A percentile compares a stretch with the other conserved stretches of the same genome.
phyloP scores from a whole-genome alignment of 208 protist genomes.

The Willaertia magna region DNA sequence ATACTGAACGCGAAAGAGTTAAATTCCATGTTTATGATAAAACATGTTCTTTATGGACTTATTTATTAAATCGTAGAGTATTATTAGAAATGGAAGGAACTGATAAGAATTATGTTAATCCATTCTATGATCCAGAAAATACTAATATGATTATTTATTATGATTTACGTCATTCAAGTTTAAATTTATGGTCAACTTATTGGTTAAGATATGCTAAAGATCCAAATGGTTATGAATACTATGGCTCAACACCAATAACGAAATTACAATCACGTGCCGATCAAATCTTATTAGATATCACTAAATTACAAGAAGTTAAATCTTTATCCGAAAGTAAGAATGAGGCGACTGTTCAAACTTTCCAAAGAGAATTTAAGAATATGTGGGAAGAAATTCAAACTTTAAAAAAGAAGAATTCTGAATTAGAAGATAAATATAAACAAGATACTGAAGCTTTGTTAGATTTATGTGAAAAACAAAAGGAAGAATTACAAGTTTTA shows the following conservation, averaged over 20 bases:
- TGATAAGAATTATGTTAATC: not conserved
- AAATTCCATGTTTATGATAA: not conserved
- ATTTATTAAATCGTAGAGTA: not conserved
- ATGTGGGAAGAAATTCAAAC: not conserved
- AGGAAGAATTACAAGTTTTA: not conserved
- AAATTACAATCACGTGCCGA: not conserved
- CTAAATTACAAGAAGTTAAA: not conserved
- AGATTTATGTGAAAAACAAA: not conserved
- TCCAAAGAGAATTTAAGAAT: not conserved
- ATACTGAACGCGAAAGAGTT: conserved; percentile 26
- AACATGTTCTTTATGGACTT: not conserved
- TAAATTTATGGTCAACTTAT: not conserved
- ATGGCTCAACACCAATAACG: not conserved
- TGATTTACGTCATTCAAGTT: not conserved
- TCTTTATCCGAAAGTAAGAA: not conserved
- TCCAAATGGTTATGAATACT: not conserved
- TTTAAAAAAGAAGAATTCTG: not conserved
- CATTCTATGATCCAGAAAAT: not conserved
- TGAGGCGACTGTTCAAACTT: not conserved
- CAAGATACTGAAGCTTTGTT: not conserved
- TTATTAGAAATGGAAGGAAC: not conserved
- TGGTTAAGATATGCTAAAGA: conserved; percentile 1
- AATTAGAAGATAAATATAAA: not conserved
- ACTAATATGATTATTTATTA: not conserved
- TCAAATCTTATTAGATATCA: not conserved